Conservation (phyloP, 768 basidiomycete genomes). For the Pulveroboletus ravenelii region DNA sequence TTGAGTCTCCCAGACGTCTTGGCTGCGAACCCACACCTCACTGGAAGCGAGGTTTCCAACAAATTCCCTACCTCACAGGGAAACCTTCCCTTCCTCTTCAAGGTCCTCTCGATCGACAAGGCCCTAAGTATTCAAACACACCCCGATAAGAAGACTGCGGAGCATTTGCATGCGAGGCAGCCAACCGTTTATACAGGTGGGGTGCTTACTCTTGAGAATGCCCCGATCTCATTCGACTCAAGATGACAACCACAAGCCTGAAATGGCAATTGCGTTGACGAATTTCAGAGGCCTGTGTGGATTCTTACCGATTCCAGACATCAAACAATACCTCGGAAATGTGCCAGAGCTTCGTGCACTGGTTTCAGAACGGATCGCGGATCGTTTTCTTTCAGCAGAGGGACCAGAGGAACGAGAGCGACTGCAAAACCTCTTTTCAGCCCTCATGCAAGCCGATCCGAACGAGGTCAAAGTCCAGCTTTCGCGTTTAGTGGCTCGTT, state of each 20-base stretch:
- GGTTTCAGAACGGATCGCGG: conserved; percentile 52
- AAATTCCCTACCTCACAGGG: conserved; percentile 54
- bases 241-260: conserved; percentile 98
- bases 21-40: conserved; percentile 58
- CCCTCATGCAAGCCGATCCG: conserved; percentile 77
- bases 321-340: conserved; percentile 58
- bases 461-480: conserved; percentile 51
- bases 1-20: conserved; percentile 56
- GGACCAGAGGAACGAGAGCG: conserved; percentile 37
- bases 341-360: conserved; percentile 77
- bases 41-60: conserved; percentile 54
- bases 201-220: conserved; percentile 11
- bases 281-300: conserved; percentile 89
- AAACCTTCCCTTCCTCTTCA: conserved; percentile 88
- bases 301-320: conserved; percentile 75
- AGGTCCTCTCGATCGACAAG: conserved; percentile 85
- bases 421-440: conserved; percentile 73
- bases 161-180: conserved; percentile 57
- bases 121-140: conserved; percentile 90
- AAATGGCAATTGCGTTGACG: conserved; percentile 97
- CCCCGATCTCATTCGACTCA: conserved; percentile 8
- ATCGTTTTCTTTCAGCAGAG: conserved; percentile 46
- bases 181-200: conserved; percentile 91
- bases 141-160: conserved; percentile 81
- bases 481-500: conserved; percentile 54